Evolutionary conservation across 306 rosid genomes (phyloP).

Genomic region (Myrica gale): DNA sequence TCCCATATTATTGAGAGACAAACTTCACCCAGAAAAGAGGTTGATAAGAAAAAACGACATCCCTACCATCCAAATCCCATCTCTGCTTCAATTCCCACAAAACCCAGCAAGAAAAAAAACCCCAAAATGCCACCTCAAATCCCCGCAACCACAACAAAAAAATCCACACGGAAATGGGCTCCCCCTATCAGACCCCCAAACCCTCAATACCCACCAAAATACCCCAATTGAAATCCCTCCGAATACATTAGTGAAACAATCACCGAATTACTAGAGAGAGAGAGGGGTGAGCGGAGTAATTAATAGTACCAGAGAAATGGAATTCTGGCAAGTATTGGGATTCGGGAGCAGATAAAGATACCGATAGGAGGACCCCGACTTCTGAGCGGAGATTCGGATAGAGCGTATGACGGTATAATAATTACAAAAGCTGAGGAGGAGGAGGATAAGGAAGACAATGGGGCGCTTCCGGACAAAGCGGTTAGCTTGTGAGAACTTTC

Average conservation of each 20-base stretch:
- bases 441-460: slow-evolving; percentile 16
- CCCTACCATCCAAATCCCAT: background rate
- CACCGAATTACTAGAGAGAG: background rate
- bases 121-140: background rate
- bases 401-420: background rate
- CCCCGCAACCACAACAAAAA: background rate
- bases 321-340: slow-evolving; percentile 24
- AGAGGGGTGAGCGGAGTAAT: background rate
- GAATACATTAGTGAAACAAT: background rate
- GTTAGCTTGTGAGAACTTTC: background rate
- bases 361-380: slow-evolving; percentile 29
- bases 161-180: background rate
- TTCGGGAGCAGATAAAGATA: slow-evolving; percentile 38
- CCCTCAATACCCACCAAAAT: background rate
- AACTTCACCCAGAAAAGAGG: background rate
- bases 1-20: background rate
- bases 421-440: background rate
- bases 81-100: background rate
- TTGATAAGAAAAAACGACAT: background rate
- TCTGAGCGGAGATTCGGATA: slow-evolving; percentile 21
- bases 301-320: background rate
- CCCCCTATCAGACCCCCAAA: background rate
- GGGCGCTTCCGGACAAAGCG: background rate
- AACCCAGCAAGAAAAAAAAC: background rate
- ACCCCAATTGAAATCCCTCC: background rate